These are phyloP conservation scores for Talaromyces atroroseus DNA, from an alignment of 2,329 filamentous ascomycete species.

Conservation along the genomic window DNA sequence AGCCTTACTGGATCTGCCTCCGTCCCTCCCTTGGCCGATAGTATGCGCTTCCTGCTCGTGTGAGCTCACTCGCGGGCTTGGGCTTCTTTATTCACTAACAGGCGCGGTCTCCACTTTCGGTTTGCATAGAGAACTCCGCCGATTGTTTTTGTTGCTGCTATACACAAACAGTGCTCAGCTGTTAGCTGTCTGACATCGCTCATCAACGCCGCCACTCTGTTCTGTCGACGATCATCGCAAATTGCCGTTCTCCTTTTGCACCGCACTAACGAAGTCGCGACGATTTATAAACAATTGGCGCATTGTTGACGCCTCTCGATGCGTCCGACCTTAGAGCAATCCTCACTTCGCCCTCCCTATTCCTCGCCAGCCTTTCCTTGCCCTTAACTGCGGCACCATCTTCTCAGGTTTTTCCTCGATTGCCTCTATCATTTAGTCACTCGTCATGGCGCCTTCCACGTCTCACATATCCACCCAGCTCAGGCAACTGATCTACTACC, in stretches of 20 bases:
- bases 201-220: not conserved
- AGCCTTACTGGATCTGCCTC: constrained; percentile 1
- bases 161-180: not conserved
- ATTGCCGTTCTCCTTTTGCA: not conserved
- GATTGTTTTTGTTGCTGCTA: constrained; percentile 6
- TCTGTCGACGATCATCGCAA: not conserved
- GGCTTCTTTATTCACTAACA: not conserved
- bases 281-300: not conserved
- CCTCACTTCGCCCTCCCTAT: constrained; percentile 1
- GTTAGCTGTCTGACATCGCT: not conserved
- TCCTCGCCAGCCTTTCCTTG: not conserved
- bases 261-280: not conserved
- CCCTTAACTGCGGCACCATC: not conserved
- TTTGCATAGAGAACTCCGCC: constrained; percentile 10
- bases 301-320: constrained; percentile 9
- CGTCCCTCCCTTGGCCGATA: not conserved
- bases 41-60: constrained; percentile 8
- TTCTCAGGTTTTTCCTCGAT: not conserved
- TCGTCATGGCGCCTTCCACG: constrained; percentile 52
- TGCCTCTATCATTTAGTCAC: not conserved
- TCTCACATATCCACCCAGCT: constrained; percentile 56
- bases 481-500: constrained; percentile 62
- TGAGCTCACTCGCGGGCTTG: constrained; percentile 6
- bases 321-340: constrained; percentile 1
- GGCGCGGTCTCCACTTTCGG: constrained; percentile 11